Conservation (phyloP, 306 rosid species). For the Canavalia gladiata region DNA sequence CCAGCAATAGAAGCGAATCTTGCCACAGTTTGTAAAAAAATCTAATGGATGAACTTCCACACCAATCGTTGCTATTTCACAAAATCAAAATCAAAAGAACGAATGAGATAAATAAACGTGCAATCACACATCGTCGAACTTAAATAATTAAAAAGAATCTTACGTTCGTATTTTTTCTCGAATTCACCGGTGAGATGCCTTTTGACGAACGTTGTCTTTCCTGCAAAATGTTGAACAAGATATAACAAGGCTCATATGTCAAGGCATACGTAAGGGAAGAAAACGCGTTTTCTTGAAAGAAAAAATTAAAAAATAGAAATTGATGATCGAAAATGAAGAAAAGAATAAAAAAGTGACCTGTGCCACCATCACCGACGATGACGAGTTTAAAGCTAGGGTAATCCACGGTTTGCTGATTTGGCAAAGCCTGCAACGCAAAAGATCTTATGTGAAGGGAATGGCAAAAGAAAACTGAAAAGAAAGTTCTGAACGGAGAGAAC, state of each 20-base stretch:
- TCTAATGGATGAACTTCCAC: slow-evolving; percentile 87
- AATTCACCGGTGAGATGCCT: slow-evolving; percentile 87
- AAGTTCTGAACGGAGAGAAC: neutral
- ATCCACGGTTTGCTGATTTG: slow-evolving; percentile 81
- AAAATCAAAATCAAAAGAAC: slow-evolving; percentile 12
- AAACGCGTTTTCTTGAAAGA: too few relatives aligned
- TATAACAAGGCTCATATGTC: neutral
- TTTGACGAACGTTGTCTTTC: slow-evolving; percentile 83
- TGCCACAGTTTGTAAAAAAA: slow-evolving; percentile 82
- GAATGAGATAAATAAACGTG: neutral
- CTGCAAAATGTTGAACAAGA: slow-evolving; percentile 48
- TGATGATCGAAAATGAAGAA: too few relatives aligned
- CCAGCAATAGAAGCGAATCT: slow-evolving; percentile 84
- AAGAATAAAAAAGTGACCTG: slow-evolving; percentile 51
- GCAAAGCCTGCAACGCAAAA: slow-evolving; percentile 62
- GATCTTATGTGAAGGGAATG: neutral
- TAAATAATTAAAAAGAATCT: neutral
- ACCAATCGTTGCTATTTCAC: slow-evolving; percentile 70
- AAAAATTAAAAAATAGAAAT: too few relatives aligned
- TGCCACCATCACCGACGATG: slow-evolving; percentile 89
- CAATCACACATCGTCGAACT: neutral
- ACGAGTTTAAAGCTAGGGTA: slow-evolving; percentile 90
- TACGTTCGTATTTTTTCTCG: slow-evolving; percentile 85
- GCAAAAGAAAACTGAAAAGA: neutral
- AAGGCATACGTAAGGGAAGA: too few relatives aligned